Conservation (phyloP, 768 basidiomycete genomes). For the Symmetrospora coprosmae region DNA sequence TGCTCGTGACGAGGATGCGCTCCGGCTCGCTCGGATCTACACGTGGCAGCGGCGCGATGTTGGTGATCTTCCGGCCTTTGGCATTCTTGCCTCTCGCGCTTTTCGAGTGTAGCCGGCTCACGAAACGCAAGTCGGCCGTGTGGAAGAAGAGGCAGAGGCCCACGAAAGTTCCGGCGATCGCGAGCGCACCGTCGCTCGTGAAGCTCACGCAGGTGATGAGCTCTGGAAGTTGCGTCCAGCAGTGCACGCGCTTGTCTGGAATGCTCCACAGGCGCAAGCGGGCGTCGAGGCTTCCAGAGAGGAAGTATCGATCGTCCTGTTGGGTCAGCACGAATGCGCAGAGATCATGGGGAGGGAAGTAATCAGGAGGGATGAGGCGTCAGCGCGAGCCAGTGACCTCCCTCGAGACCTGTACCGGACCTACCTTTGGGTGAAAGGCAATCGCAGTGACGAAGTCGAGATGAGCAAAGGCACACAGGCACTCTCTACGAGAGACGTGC, state of each 20-base stretch:
- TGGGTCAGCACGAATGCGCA: too few species aligned
- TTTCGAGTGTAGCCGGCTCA: slow-evolving; percentile 23
- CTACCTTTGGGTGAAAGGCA: slow-evolving; percentile 32
- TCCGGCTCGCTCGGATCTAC: slow-evolving; percentile 19
- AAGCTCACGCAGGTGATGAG: slow-evolving; percentile 33
- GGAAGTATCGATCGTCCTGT: slow-evolving; percentile 34
- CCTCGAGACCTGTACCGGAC: too few species aligned
- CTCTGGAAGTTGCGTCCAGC: slow-evolving; percentile 32
- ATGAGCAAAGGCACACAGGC: slow-evolving; percentile 33
- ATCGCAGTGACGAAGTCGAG: slow-evolving; percentile 34
- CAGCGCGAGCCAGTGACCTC: too few species aligned
- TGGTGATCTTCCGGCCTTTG: slow-evolving; percentile 34
- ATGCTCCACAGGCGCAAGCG: slow-evolving; percentile 33
- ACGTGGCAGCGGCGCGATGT: slow-evolving; percentile 23
- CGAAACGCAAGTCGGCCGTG: slow-evolving; percentile 25
- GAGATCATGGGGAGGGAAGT: neutral
- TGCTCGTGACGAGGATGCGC: slow-evolving; percentile 32
- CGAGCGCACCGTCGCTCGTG: slow-evolving; percentile 30
- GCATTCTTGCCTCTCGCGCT: slow-evolving; percentile 30
- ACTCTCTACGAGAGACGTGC: slow-evolving; percentile 30
- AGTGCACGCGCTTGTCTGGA: slow-evolving; percentile 29
- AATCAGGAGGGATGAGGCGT: neutral
- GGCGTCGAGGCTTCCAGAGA: slow-evolving; percentile 32
- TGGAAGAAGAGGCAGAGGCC: slow-evolving; percentile 30
- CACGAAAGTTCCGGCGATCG: slow-evolving; percentile 30